phyloP scores from a whole-genome alignment of 352 stramenopile genomes.

The Plasmopara muralis region DNA sequence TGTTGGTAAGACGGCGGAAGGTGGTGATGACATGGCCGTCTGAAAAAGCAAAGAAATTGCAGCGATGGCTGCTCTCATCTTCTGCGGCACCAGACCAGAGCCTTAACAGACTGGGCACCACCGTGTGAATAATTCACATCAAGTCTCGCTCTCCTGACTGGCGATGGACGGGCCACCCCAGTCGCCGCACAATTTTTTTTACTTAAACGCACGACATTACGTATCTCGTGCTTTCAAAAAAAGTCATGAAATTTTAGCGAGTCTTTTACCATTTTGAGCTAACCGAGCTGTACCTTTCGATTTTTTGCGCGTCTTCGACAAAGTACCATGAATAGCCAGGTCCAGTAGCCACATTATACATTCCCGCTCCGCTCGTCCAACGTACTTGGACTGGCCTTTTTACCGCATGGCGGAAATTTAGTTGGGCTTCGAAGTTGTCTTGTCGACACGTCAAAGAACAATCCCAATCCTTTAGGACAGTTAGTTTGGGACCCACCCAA shows the following conservation, averaged over 20 bases:
- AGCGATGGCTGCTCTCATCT: constrained; percentile 33
- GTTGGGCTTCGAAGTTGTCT: constrained; percentile 26
- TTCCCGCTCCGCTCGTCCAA: constrained; percentile 16
- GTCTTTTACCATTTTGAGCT: neutral
- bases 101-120: constrained; percentile 11
- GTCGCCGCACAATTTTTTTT: neutral
- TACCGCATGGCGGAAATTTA: constrained; percentile 31
- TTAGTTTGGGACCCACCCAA: constrained; percentile 27
- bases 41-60: constrained; percentile 27
- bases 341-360: constrained; percentile 9
- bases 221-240: neutral
- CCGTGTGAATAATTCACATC: constrained; percentile 35
- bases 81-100: constrained; percentile 30
- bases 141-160: constrained; percentile 19
- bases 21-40: constrained; percentile 2
- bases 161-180: constrained; percentile 25
- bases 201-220: neutral
- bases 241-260: neutral
- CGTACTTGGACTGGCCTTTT: constrained; percentile 26
- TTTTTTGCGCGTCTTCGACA: neutral
- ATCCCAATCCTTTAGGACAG: constrained; percentile 25
- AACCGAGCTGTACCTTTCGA: neutral
- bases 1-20: no score
- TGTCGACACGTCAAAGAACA: constrained; percentile 20
- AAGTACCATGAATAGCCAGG: neutral